phyloP scores from a whole-genome alignment of 805 yeast species.

The Pichia occidentalis region DNA sequence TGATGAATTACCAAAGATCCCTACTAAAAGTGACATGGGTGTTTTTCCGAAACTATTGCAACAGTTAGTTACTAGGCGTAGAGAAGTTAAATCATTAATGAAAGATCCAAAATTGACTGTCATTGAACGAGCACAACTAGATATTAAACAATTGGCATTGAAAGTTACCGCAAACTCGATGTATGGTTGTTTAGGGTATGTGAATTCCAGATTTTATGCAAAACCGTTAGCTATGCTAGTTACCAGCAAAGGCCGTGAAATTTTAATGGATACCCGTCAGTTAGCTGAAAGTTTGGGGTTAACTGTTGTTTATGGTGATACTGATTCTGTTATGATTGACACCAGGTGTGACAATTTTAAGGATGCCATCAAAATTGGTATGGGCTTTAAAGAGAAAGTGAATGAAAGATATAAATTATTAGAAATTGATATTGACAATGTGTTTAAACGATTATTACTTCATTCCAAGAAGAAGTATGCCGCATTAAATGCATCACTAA shows the following conservation, averaged over 20 bases:
- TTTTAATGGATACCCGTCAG: slow-evolving; percentile 85
- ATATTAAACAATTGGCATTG: slow-evolving; percentile 91
- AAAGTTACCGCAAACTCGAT: slow-evolving; percentile 98
- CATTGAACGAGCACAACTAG: slow-evolving; percentile 73
- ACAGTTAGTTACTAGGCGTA: slow-evolving; percentile 82
- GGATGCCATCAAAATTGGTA: slow-evolving; percentile 80
- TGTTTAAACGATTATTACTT: slow-evolving; percentile 73
- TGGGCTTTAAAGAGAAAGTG: slow-evolving; percentile 74
- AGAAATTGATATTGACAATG: slow-evolving; percentile 94
- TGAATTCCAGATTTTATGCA: slow-evolving; percentile 88
- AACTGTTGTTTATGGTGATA: slow-evolving; percentile 93
- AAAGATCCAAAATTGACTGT: slow-evolving; percentile 63
- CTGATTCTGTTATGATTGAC: slow-evolving; percentile 98
- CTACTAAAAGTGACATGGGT: slow-evolving; percentile 60
- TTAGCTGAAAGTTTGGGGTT: slow-evolving; percentile 81
- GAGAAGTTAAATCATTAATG: slow-evolving; percentile 82
- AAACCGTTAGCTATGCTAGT: slow-evolving; percentile 93
- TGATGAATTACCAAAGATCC: slow-evolving; percentile 65
- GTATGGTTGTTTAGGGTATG: slow-evolving; percentile 97
- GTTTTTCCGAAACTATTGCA: slow-evolving; percentile 81
- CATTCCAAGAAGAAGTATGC: slow-evolving; percentile 98
- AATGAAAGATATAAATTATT: slow-evolving; percentile 81
- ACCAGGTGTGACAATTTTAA: slow-evolving; percentile 63
- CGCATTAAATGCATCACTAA: slow-evolving; percentile 59
- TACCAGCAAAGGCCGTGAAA: slow-evolving; percentile 92